Percentiles rank a stretch among this genome's conserved stretches.
Conservation (phyloP, 2,329 filamentous ascomycete species). For the Leptographium lundbergii region DNA sequence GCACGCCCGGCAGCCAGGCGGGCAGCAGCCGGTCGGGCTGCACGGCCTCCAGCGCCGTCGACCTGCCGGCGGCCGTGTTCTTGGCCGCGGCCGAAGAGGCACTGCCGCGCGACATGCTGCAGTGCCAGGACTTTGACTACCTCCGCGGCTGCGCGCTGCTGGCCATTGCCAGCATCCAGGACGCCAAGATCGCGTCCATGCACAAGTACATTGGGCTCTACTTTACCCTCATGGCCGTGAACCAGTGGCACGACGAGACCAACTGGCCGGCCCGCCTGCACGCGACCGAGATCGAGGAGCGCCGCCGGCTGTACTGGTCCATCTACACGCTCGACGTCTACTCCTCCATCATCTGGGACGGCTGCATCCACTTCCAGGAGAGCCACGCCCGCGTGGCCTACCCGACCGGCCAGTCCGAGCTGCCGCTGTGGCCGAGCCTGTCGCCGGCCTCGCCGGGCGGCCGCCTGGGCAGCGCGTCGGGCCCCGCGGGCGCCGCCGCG, state of each 20-base stretch:
- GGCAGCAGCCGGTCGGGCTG: neutral
- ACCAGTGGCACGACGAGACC: conserved; percentile 16
- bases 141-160: conserved; percentile 14
- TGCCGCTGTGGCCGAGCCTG: neutral
- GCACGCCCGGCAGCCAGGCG: neutral
- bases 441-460: neutral
- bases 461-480: no score
- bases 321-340: conserved; percentile 45
- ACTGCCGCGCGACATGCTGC: conserved; percentile 12
- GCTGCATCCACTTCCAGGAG: conserved; percentile 31
- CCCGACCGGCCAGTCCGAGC: conserved; percentile 21
- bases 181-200: conserved; percentile 15
- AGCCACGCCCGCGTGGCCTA: conserved; percentile 32
- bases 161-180: conserved; percentile 15
- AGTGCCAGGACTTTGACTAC: conserved; percentile 14
- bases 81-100: conserved; percentile 15
- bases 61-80: conserved; percentile 14
- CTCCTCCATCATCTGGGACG: conserved; percentile 37
- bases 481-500: no score
- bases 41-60: neutral
- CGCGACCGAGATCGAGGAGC: conserved; percentile 12
- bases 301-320: conserved; percentile 33
- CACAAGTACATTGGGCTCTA: conserved; percentile 16
- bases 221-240: conserved; percentile 15
- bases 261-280: conserved; percentile 13